Evolutionary conservation across 345 rosid genomes (phyloP).

Genomic region (Brassica rapa): DNA sequence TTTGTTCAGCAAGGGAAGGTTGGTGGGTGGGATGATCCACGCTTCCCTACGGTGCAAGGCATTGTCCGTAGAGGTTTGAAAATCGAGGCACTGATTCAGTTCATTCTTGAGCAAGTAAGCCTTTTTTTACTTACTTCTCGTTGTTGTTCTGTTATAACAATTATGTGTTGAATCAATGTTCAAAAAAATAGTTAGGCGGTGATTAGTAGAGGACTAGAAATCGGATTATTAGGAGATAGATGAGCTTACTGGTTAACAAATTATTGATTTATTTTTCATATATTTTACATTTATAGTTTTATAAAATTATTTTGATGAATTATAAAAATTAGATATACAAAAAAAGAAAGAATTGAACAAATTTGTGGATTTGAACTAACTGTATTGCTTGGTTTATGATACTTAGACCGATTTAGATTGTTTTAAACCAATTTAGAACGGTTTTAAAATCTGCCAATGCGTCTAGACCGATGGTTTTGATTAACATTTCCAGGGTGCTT

Average conservation of each 20-base stretch:
- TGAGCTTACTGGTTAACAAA: neutral
- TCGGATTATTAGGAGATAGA: too few relatives aligned
- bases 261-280: neutral
- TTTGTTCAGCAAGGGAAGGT: conserved; percentile 84
- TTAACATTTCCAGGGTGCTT: conserved; percentile 67
- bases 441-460: too few relatives aligned
- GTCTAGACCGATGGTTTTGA: neutral
- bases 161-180: neutral
- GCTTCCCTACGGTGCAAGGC: conserved; percentile 98
- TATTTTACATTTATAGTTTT: neutral
- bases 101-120: conserved; percentile 88
- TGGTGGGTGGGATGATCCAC: conserved; percentile 98
- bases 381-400: neutral
- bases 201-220: neutral
- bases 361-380: neutral
- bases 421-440: neutral
- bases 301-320: too few relatives aligned
- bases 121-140: neutral
- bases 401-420: neutral
- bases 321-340: neutral
- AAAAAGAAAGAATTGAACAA: neutral
- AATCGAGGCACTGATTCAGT: conserved; percentile 85
- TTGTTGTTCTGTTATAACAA: neutral
- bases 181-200: neutral
- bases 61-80: conserved; percentile 91